Evolutionary conservation across 1,284 basidiomycete species (phyloP), one percentile per base, ranked within the genome.

Genomic region (Trametes sp.): DNA sequence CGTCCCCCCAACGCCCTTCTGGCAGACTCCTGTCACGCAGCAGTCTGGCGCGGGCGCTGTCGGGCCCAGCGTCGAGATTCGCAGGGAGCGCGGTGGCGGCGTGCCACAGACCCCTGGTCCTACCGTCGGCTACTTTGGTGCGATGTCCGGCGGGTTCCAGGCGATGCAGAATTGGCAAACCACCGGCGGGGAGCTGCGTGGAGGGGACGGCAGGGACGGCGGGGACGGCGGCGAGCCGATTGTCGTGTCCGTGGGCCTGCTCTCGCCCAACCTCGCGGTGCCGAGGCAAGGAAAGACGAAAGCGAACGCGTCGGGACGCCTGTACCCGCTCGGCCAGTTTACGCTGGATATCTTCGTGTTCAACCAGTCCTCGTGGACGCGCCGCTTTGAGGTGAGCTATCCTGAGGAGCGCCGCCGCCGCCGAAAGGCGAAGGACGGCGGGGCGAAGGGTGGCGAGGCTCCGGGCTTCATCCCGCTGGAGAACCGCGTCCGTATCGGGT

Each of bases 301-400:
- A 59, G 46, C 53, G 64, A 71, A 56, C 56, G 61, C 54, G 36
- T 51, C 58, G 44, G 69, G 64, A 49, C 65, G 71, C 48, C 87
- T 95, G 68, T 86, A 84, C 64, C 87, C 90, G 4, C 79, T 92
- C 36, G 87, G 94, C 67, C 82, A 84, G 53, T 96, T 96, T 75
- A 89, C 87, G 44, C 76, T 96, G 66, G 94, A 96, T 69, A 89
- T 96, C 6, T 96, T 96, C 71, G 92, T 96, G 54, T 94, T 92
- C 73, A 96, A 96, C 72, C 88, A 89, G 74, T 90, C 88, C n/a
- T 81, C 86, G 53, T 87, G 89, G 81, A 88, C 88, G 54, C 80
- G 92, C 62, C 76, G 93, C 62, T 93, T 95, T 69, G 91, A 94
- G 74, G 81, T 95, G 28, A 86, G 84, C 24, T 88, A 87, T 72